A percentile compares a stretch with the other conserved stretches of the same genome.
Conservation (phyloP, 371 early-diverging fungal genomes). For the Apophysomyces sp. region DNA sequence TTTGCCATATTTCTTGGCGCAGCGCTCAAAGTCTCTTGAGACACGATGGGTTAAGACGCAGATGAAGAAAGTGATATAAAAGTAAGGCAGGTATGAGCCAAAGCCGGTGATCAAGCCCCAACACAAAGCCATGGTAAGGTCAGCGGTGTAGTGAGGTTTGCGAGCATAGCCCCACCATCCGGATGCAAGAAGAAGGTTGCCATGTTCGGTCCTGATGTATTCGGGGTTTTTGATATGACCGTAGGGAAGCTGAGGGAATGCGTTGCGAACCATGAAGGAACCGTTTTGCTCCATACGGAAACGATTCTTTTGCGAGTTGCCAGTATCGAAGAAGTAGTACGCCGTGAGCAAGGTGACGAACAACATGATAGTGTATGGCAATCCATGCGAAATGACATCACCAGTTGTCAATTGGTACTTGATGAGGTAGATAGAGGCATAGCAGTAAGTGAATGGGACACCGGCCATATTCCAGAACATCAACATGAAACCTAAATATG, state of each 20-base stretch:
- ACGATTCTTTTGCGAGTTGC: conserved; percentile 90
- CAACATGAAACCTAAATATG: conserved; percentile 53
- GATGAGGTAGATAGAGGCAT: conserved; percentile 53
- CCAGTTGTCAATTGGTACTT: conserved; percentile 45
- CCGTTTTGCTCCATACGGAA: conserved; percentile 79
- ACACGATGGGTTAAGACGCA: conserved; percentile 81
- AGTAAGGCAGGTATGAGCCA: conserved; percentile 78
- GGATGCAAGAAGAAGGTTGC: conserved; percentile 70
- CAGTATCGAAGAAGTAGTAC: conserved; percentile 60
- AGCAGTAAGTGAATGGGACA: conserved; percentile 64
- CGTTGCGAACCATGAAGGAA: conserved; percentile 52
- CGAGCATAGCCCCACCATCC: conserved; percentile 91
- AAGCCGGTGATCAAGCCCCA: conserved; percentile 85
- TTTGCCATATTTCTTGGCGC: conserved; percentile 83
- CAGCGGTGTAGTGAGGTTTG: conserved; percentile 86
- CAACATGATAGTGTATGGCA: conserved; percentile 39
- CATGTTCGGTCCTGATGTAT: conserved; percentile 75
- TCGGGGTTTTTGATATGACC: conserved; percentile 70
- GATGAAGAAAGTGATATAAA: conserved; percentile 82
- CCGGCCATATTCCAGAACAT: conserved; percentile 64
- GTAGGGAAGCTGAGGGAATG: conserved; percentile 68
- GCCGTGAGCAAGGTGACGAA: conserved; percentile 35
- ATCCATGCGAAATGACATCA: conserved; percentile 33
- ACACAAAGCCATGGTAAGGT: conserved; percentile 78
- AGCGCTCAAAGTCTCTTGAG: conserved; percentile 79